Percentiles rank a stretch among this genome's conserved stretches.
These are phyloP conservation scores for Cenococcum geophilum DNA, from an alignment of 495 filamentous ascomycete genomes.

Conservation along the genomic window DNA sequence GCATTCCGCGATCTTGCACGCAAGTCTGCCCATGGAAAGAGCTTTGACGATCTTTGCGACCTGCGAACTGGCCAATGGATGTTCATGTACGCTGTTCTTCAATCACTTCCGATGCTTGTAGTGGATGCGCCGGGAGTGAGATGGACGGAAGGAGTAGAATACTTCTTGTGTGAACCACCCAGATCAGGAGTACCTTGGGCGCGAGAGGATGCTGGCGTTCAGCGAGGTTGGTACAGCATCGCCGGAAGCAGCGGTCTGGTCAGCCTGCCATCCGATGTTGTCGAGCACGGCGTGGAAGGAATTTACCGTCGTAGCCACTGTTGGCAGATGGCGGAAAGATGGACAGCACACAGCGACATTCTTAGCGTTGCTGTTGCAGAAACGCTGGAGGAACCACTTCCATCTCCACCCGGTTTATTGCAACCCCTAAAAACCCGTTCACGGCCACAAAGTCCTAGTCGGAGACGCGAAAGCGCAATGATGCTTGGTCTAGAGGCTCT, in stretches of 20 bases:
- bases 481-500: constrained; percentile 39
- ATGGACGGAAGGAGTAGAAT: constrained; percentile 78
- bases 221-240: constrained; percentile 75
- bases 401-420: constrained; percentile 17
- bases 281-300: constrained; percentile 83
- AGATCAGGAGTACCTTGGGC: constrained; percentile 81
- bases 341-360: constrained; percentile 44
- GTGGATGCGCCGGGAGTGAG: constrained; percentile 76
- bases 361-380: constrained; percentile 29
- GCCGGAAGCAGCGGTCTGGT: constrained; percentile 65
- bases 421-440: constrained; percentile 1
- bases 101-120: constrained; percentile 83
- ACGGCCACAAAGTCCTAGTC: constrained; percentile 22
- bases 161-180: constrained; percentile 91
- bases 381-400: constrained; percentile 13
- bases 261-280: constrained; percentile 69
- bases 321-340: constrained; percentile 77
- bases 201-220: constrained; percentile 58
- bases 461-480: constrained; percentile 33
- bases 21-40: constrained; percentile 64
- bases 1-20: constrained; percentile 79
- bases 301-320: constrained; percentile 88
- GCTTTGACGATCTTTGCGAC: constrained; percentile 65
- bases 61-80: constrained; percentile 85
- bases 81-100: constrained; percentile 85